Evolutionary conservation across 148 eudicot genomes (phyloP).

Genomic region (Vaccinium vitisidaea): DNA sequence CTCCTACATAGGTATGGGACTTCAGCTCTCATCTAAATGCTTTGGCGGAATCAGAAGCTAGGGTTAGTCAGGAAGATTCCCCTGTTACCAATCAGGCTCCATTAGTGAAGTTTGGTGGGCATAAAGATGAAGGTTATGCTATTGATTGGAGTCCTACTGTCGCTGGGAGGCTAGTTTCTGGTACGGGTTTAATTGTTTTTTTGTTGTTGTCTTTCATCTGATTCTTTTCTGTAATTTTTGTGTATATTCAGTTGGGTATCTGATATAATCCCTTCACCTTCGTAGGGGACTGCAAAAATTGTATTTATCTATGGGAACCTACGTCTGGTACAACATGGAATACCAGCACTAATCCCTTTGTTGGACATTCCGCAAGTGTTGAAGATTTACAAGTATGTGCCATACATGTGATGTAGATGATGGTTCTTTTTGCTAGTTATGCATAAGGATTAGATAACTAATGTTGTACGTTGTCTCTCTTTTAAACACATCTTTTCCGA

Average conservation of each 20-base stretch:
- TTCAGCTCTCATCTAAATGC: constrained; percentile 69
- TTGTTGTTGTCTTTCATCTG: background rate
- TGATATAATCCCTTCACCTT: constrained; percentile 12
- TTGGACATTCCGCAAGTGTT: constrained; percentile 86
- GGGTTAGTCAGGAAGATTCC: constrained; percentile 34
- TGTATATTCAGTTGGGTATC: background rate
- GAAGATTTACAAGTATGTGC: constrained; percentile 82
- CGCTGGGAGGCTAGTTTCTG: constrained; percentile 87
- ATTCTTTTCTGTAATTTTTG: background rate
- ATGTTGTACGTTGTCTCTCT: background rate
- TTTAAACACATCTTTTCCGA: constrained; percentile 4
- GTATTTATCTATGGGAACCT: constrained; percentile 88
- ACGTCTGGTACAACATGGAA: constrained; percentile 78
- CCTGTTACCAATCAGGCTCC: constrained; percentile 66
- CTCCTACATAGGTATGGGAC: constrained; percentile 76
- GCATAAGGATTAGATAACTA: background rate
- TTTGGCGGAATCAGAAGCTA: constrained; percentile 62
- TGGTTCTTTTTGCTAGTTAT: background rate
- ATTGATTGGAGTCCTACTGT: constrained; percentile 87
- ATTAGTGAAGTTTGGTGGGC: constrained; percentile 58
- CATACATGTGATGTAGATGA: background rate
- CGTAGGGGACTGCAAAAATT: constrained; percentile 79
- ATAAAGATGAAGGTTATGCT: constrained; percentile 97
- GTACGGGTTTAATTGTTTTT: constrained; percentile 28
- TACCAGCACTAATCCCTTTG: constrained; percentile 64